Percentiles rank a stretch among this genome's conserved stretches.
Evolutionary conservation across 768 basidiomycete species (phyloP).

Genomic region (Artomyces pyxidatus): DNA sequence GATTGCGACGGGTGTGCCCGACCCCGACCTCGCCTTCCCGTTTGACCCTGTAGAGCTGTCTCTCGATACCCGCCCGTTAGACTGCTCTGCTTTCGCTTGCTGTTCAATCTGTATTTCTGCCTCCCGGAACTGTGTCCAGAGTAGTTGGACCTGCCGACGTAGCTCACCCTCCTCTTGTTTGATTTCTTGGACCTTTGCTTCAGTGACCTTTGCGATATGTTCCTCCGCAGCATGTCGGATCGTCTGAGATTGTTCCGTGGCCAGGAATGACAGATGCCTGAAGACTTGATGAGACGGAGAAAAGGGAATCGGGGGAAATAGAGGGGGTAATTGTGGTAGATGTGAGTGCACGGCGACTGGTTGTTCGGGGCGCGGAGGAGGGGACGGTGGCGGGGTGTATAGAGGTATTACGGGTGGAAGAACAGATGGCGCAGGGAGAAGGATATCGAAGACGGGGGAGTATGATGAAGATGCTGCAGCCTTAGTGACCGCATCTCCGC

Average conservation of each 20-base stretch:
- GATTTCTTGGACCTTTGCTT: slow-evolving; percentile 47
- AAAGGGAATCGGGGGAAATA: slow-evolving; percentile 73
- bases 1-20: slow-evolving; percentile 30
- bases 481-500: slow-evolving; percentile 18
- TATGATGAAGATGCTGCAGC: slow-evolving; percentile 27
- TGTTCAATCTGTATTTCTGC: slow-evolving; percentile 37
- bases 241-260: slow-evolving; percentile 44
- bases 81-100: slow-evolving; percentile 23
- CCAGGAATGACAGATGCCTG: slow-evolving; percentile 50
- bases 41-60: slow-evolving; percentile 1
- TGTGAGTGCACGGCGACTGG: slow-evolving; percentile 16
- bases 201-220: slow-evolving; percentile 43
- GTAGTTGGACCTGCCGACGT: slow-evolving; percentile 45
- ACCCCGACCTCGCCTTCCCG: background rate
- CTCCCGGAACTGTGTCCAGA: slow-evolving; percentile 56
- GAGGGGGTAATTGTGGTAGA: slow-evolving; percentile 46
- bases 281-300: slow-evolving; percentile 70
- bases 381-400: slow-evolving; percentile 5
- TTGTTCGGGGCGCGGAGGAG: slow-evolving; percentile 1
- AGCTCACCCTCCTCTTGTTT: slow-evolving; percentile 46
- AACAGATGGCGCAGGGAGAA: slow-evolving; percentile 18
- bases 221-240: slow-evolving; percentile 52
- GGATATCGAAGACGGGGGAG: slow-evolving; percentile 22
- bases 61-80: background rate
- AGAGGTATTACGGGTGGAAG: slow-evolving; percentile 2